Conservation (phyloP, 2,329 filamentous ascomycete species). For the Ceratocystis diversiconidia region DNA sequence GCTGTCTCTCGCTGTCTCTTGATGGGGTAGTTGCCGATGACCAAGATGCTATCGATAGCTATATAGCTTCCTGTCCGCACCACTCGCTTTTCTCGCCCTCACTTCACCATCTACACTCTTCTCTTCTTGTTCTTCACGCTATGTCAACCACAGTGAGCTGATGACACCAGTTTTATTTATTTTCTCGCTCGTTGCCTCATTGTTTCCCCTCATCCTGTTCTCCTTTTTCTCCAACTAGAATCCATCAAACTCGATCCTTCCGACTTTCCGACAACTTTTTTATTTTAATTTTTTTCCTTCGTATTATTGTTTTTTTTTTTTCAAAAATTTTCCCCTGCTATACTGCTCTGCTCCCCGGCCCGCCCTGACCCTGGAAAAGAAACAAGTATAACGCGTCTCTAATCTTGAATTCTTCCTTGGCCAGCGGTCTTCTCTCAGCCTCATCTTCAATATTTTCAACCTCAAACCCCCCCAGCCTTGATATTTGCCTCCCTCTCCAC, state of each 20-base stretch:
- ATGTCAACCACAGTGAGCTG: too few species aligned
- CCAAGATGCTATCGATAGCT: too few species aligned
- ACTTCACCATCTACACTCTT: neutral
- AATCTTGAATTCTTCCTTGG: too few species aligned
- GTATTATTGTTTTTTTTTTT: neutral
- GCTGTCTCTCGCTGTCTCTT: too few species aligned
- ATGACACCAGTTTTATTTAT: neutral
- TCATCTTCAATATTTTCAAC: neutral
- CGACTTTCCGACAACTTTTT: neutral
- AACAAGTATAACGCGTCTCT: neutral
- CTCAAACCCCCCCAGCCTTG: neutral
- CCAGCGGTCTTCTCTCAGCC: neutral
- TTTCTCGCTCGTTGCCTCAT: neutral
- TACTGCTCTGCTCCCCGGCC: too few species aligned
- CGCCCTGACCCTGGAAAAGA: neutral
- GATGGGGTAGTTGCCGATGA: too few species aligned
- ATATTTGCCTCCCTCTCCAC: neutral
- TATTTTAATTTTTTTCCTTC: neutral
- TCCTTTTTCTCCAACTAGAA: neutral
- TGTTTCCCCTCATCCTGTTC: neutral
- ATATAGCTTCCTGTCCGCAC: too few species aligned
- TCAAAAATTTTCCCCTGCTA: neutral
- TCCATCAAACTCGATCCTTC: neutral
- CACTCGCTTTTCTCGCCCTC: too few species aligned
- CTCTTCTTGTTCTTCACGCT: neutral